Percentiles rank a stretch among this genome's conserved stretches.
Evolutionary conservation across 2,329 filamentous ascomycete genomes (phyloP).

Genomic region (Cercospora sesami): DNA sequence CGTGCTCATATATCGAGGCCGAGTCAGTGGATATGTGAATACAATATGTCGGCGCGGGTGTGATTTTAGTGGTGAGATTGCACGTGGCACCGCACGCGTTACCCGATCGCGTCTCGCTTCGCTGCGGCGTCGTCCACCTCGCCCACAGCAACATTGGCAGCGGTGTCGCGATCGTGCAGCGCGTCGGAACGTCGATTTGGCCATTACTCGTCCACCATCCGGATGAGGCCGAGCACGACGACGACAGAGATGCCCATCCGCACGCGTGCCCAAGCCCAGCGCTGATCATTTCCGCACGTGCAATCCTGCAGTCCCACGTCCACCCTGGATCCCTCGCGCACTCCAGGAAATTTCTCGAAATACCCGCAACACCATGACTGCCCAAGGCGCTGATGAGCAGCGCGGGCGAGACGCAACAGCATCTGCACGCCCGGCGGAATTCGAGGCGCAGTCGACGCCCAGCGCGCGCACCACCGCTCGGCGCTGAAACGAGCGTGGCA

Average conservation of each 20-base stretch:
- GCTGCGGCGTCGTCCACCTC: constrained; percentile 4
- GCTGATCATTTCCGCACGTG: constrained; percentile 31
- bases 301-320: constrained; percentile 11
- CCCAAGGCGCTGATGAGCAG: constrained; percentile 6
- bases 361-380: constrained; percentile 18
- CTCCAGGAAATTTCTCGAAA: constrained; percentile 28
- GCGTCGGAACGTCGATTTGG: constrained; percentile 5
- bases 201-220: constrained; percentile 18
- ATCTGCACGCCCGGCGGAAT: background rate
- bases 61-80: background rate
- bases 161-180: constrained; percentile 11
- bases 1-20: constrained; percentile 4
- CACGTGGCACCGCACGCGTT: constrained; percentile 7
- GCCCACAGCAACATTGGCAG: background rate
- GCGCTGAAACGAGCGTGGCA: constrained; percentile 15
- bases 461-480: background rate
- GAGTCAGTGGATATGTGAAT: constrained; percentile 18
- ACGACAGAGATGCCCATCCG: background rate
- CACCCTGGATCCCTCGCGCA: constrained; percentile 25
- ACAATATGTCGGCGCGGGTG: background rate
- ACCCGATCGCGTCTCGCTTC: constrained; percentile 13
- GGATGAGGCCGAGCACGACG: constrained; percentile 10
- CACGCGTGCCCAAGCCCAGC: constrained; percentile 24
- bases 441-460: background rate
- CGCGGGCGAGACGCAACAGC: background rate